phyloP scores from a whole-genome alignment of 305 asterid genomes.

The Solanum hybrid region DNA sequence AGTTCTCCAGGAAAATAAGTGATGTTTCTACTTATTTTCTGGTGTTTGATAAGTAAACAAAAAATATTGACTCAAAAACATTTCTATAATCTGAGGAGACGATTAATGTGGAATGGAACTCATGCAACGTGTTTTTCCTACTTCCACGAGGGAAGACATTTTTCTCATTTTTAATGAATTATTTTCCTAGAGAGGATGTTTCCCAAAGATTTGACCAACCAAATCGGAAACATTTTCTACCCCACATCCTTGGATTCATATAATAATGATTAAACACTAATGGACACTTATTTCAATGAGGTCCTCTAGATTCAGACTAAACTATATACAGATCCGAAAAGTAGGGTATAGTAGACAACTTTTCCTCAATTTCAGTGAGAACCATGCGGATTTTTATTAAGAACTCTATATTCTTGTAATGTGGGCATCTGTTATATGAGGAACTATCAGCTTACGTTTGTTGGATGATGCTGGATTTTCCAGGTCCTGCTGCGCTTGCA shows the following conservation, averaged over 20 bases:
- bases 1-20: not conserved
- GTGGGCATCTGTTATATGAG: not conserved
- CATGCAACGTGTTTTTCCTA: not conserved
- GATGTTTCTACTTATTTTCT: not conserved
- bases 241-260: not conserved
- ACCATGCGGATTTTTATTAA: not conserved
- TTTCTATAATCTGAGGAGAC: not conserved
- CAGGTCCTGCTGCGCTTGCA: conserved; percentile 34
- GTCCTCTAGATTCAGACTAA: not conserved
- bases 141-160: not conserved
- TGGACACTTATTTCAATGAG: not conserved
- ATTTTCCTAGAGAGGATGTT: not conserved
- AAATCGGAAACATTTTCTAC: not conserved
- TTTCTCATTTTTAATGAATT: not conserved
- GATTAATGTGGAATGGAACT: not conserved
- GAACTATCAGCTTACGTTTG: not conserved
- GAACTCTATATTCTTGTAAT: not conserved
- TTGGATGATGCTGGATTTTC: conserved; percentile 9
- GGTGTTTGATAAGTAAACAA: not conserved
- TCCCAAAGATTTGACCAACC: not conserved
- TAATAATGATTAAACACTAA: not conserved
- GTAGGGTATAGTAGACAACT: not conserved
- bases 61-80: not conserved
- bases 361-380: not conserved
- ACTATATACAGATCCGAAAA: not conserved